Conservation (phyloP, 257 asterid species). For the Coffea canephora region DNA sequence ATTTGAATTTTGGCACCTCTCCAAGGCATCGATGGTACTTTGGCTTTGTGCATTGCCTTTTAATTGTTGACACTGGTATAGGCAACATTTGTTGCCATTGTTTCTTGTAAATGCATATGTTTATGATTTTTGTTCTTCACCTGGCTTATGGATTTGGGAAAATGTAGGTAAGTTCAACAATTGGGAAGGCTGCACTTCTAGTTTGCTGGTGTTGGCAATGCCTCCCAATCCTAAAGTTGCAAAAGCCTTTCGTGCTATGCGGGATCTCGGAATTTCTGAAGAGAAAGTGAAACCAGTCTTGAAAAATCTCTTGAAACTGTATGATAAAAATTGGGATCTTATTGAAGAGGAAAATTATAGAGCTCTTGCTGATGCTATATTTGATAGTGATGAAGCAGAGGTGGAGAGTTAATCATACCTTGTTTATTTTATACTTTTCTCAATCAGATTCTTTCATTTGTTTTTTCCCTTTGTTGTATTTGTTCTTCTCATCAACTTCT, state of each 20-base stretch:
- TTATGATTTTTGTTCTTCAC: neutral
- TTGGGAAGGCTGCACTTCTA: slow-evolving; percentile 21
- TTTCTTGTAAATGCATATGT: neutral
- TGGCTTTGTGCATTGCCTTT: neutral
- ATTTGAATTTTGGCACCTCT: neutral
- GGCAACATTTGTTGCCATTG: neutral
- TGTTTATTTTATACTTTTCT: neutral
- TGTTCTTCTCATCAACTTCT: neutral
- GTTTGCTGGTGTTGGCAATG: slow-evolving; percentile 35
- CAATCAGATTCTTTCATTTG: neutral
- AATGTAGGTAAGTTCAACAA: slow-evolving; percentile 22
- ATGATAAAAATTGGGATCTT: slow-evolving; percentile 70
- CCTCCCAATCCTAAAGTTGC: slow-evolving; percentile 43
- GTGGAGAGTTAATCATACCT: slow-evolving; percentile 23
- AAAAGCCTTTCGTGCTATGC: slow-evolving; percentile 76
- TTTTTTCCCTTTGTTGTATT: neutral
- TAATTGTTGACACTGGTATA: neutral
- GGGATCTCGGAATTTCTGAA: slow-evolving; percentile 56
- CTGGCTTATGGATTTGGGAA: slow-evolving; percentile 24
- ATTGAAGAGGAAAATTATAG: slow-evolving; percentile 82
- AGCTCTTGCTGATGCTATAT: slow-evolving; percentile 82
- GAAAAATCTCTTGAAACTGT: slow-evolving; percentile 59
- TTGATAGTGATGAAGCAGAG: slow-evolving; percentile 60
- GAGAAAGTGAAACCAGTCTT: slow-evolving; percentile 71
- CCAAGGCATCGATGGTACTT: neutral